Evolutionary conservation across 23 red algal species (phyloP), one percentile per base, ranked within the genome.

Genomic region (Gracilaria caudata): DNA sequence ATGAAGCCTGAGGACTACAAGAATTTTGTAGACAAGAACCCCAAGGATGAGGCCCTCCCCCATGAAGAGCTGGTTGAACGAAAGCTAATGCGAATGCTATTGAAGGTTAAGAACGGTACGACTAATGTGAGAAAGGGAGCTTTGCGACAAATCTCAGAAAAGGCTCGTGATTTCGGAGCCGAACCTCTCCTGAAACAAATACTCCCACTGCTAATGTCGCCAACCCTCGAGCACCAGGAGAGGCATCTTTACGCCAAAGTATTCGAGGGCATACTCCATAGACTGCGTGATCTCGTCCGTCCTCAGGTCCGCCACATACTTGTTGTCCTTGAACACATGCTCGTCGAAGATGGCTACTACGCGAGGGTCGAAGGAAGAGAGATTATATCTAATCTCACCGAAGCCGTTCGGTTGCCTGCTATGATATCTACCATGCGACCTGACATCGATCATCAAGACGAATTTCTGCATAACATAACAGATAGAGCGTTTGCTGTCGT

Each of bases 351-450:
- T 25, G 88, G 94, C 75, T 93, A 98, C 38, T 93, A 98, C 32
- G 95, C 90, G 14, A 41, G 95, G 58, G 95, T 83, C 0, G 90
- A 98, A 84, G 95, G 95, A 41, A 72, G 95, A 23, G 90, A 98
- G 66, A 93, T 98, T 35, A 94, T 98, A 78, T 93, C 95, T 21
- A 98, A 98, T 73, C 90, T 98, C 21, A 71, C 95, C 21, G 90
- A 94, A 63, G 90, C 90, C 14, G 95, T 86, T 12, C 90, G 95
- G 10, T 51, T 98, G 59, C 59, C 95, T 26, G 91, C 95, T 0
- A 98, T 98, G 95, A 93, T 98, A 47, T 79, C 90, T 10, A 94
- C 95, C 20, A 94, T 98, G 90, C 87, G 95, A 34, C 95, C 95
- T 9, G 95, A 98, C 89, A 89, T 98, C 73, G 95, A 98, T 76